Evolutionary conservation across 2,329 filamentous ascomycete genomes (phyloP).

Genomic region (Drechslerella coelobrocha): DNA sequence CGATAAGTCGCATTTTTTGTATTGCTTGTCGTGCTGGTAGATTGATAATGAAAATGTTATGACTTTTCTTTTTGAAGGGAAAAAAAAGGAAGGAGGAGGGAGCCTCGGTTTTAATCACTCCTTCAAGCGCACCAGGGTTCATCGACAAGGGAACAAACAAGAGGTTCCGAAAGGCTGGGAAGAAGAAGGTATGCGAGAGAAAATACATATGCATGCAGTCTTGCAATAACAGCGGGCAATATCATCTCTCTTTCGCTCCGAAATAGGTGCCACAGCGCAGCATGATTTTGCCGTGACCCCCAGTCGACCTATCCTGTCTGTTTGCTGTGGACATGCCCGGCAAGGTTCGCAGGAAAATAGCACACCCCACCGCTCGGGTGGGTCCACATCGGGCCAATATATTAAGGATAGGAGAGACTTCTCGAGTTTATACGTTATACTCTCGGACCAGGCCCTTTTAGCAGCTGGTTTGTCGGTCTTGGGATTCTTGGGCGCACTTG

Average conservation of each 20-base stretch:
- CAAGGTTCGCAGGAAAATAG: slow-evolving; percentile 19
- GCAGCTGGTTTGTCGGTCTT: no score
- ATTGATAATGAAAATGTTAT: slow-evolving; percentile 7
- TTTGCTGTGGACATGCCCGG: neutral
- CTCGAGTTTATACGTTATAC: slow-evolving; percentile 18
- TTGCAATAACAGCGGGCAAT: slow-evolving; percentile 21
- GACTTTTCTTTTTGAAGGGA: slow-evolving; percentile 2
- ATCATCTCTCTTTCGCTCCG: neutral
- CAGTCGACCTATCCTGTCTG: neutral
- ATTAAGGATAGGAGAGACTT: neutral
- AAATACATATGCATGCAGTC: slow-evolving; percentile 26
- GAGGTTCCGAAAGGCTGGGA: slow-evolving; percentile 36
- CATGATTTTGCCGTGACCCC: slow-evolving; percentile 32
- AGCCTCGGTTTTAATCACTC: slow-evolving; percentile 40
- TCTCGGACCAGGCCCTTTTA: no score
- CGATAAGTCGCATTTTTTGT: slow-evolving; percentile 33
- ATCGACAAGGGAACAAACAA: slow-evolving; percentile 24
- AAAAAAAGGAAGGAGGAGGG: slow-evolving; percentile 27
- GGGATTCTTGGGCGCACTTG: no score
- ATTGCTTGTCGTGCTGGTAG: neutral
- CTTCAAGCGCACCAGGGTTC: slow-evolving; percentile 24
- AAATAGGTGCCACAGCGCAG: neutral
- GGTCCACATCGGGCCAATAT: slow-evolving; percentile 14
- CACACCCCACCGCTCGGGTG: slow-evolving; percentile 27
- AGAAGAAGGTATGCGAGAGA: slow-evolving; percentile 11